Evolutionary conservation across 2,329 filamentous ascomycete species (phyloP), one percentile per base, ranked within the genome.

Genomic region (Claviceps pusilla): DNA sequence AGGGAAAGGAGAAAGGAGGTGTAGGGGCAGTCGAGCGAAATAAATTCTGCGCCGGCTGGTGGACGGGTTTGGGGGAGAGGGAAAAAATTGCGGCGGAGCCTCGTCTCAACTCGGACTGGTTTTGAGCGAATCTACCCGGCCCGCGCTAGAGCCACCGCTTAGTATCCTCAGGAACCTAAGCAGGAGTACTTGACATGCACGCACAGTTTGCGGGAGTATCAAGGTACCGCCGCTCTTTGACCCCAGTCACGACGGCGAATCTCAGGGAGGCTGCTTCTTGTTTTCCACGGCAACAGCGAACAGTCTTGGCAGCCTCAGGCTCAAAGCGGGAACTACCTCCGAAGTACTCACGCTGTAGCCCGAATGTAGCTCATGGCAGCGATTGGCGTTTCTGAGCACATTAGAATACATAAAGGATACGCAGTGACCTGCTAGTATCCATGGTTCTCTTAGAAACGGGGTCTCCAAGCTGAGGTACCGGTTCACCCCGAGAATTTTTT

Each of bases 81-180:
- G 69, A 73, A 75, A 78, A 76, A 76, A 76, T 75, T 71, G 66
- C 69, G 67, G 69, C 72, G 70, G 72, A 71, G 69, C 65, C 59
- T 62, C 71, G 69, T 65, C 59, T 62, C 61, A 60, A 68, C 64
- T 61, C 67, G 68, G 68, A 68, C 68, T 69, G 67, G 75, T 75
- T 75, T 64, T 61, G 69, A 71, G 74, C 75, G 74, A 77, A 70
- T 76, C 73, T 76, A 77, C 69, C 75, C 74, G 75, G 65, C 65
- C 61, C 59, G 56, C 61, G 60, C 66, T 65, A 64, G 62, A 54
- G 59, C 57, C 47, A 19, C n/a, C 31, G 46, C 48, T 35, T 59
- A 57, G 60, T 31, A 55, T 57, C 55, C 53, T 56, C 52, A 56
- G 52, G 55, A 52, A 54, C 49, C 28, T 42, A 54, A 19, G 33